phyloP scores from a whole-genome alignment of 164 flowering plant species.

The Aristolochia fimbriata region DNA sequence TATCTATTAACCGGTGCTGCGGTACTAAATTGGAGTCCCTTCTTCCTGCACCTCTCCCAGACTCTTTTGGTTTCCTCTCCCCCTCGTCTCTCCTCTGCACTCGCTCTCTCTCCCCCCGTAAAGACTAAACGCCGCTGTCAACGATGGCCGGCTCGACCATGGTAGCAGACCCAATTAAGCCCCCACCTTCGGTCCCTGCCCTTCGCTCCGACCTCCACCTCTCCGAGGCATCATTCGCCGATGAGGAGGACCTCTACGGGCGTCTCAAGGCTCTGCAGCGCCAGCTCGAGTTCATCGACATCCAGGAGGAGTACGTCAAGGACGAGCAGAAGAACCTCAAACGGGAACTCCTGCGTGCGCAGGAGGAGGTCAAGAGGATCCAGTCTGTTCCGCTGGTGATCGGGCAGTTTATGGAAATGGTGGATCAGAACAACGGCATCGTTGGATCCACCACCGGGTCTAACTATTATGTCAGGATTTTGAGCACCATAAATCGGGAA shows the following conservation, averaged over 20 bases:
- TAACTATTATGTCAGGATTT: slow-evolving; percentile 25
- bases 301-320: slow-evolving; percentile 91
- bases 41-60: too few relatives aligned
- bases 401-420: slow-evolving; percentile 79
- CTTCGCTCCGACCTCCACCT: slow-evolving; percentile 16
- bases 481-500: slow-evolving; percentile 56
- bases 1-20: too few relatives aligned
- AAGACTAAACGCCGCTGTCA: too few relatives aligned
- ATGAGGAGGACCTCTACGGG: slow-evolving; percentile 78
- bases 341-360: slow-evolving; percentile 79
- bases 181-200: slow-evolving; percentile 6
- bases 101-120: too few relatives aligned
- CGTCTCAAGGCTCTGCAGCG: slow-evolving; percentile 67
- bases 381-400: slow-evolving; percentile 94
- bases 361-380: slow-evolving; percentile 95
- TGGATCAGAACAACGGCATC: slow-evolving; percentile 88
- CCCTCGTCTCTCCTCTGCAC: too few relatives aligned
- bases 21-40: too few relatives aligned
- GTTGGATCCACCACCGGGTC: slow-evolving; percentile 90
- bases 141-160: too few relatives aligned
- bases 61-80: too few relatives aligned
- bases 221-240: slow-evolving; percentile 12
- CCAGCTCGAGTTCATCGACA: slow-evolving; percentile 84
- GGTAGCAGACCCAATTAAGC: too few relatives aligned
- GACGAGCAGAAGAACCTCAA: slow-evolving; percentile 89